These are phyloP conservation scores for Dichotomocladium elegans DNA, from an alignment of 371 early-diverging fungal genomes.

Conservation along the genomic window DNA sequence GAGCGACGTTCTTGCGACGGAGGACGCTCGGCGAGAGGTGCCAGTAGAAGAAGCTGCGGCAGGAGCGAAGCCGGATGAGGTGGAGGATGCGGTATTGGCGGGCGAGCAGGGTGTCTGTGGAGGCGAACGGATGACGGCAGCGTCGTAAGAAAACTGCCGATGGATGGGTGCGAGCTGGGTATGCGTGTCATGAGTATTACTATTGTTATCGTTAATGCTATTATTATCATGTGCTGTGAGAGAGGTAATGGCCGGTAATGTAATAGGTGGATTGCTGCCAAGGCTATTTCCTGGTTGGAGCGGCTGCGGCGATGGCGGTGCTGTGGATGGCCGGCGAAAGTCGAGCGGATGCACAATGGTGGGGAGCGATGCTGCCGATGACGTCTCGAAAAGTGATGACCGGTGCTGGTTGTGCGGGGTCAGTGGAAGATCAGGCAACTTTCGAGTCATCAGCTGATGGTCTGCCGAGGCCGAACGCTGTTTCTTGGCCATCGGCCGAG, in stretches of 20 bases:
- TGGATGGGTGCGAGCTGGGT: constrained; percentile 16
- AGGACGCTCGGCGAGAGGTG: constrained; percentile 3
- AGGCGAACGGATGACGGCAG: constrained; percentile 20
- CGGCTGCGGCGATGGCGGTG: constrained; percentile 8
- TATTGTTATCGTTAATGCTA: too few species aligned
- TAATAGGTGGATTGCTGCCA: constrained; percentile 6
- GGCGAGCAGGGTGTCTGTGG: constrained; percentile 5
- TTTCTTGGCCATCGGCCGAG: constrained; percentile 26
- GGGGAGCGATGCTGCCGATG: not conserved
- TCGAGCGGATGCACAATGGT: constrained; percentile 28
- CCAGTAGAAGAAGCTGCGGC: not conserved
- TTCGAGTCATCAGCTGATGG: constrained; percentile 14
- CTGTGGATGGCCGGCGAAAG: constrained; percentile 12
- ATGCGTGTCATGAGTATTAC: not conserved
- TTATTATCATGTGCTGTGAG: constrained; percentile 8
- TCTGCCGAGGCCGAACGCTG: constrained; percentile 28
- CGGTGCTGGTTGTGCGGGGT: constrained; percentile 13
- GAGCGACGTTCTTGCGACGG: not conserved
- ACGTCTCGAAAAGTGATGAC: constrained; percentile 5
- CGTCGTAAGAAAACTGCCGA: too few species aligned
- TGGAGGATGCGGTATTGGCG: not conserved
- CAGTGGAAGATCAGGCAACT: constrained; percentile 26
- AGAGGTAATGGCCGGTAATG: constrained; percentile 18
- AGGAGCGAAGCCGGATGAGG: not conserved
- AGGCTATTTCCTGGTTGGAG: too few species aligned